Percentiles rank a stretch among this genome's conserved stretches.
phyloP scores from a whole-genome alignment of 345 rosid genomes.

The Reutealis trisperma region DNA sequence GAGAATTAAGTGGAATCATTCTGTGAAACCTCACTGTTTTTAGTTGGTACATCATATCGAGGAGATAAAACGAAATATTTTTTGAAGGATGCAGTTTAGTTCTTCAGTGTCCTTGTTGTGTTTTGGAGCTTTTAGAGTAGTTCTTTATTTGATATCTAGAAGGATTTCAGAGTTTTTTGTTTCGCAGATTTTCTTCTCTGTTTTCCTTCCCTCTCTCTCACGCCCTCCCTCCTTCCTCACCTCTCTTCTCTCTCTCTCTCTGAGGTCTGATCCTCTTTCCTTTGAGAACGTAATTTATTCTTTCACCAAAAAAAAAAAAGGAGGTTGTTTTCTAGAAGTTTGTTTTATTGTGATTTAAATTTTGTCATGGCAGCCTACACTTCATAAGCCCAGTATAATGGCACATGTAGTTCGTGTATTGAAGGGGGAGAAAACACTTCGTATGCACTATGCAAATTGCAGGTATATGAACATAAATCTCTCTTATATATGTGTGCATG shows the following conservation, averaged over 20 bases:
- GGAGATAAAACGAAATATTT: too few relatives aligned
- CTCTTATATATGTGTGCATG: neutral
- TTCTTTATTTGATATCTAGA: neutral
- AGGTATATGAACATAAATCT: constrained; percentile 43
- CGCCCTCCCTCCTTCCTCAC: too few relatives aligned
- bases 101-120: neutral
- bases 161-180: neutral
- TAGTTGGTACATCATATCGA: too few relatives aligned
- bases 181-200: neutral
- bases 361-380: constrained; percentile 78
- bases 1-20: neutral
- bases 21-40: neutral
- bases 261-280: too few relatives aligned
- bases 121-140: neutral
- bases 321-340: constrained; percentile 4
- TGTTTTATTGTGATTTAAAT: constrained; percentile 25
- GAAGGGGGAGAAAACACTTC: constrained; percentile 90
- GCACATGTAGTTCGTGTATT: constrained; percentile 92
- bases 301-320: neutral
- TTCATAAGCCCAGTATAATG: constrained; percentile 98
- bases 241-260: too few relatives aligned
- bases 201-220: neutral
- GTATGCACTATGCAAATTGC: constrained; percentile 99
- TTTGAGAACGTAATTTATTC: neutral
- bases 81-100: neutral